A percentile compares a stretch with the other conserved stretches of the same genome.
These are phyloP conservation scores for Fermentozyma sake DNA, from an alignment of 1,139 yeast species.

Conservation along the genomic window DNA sequence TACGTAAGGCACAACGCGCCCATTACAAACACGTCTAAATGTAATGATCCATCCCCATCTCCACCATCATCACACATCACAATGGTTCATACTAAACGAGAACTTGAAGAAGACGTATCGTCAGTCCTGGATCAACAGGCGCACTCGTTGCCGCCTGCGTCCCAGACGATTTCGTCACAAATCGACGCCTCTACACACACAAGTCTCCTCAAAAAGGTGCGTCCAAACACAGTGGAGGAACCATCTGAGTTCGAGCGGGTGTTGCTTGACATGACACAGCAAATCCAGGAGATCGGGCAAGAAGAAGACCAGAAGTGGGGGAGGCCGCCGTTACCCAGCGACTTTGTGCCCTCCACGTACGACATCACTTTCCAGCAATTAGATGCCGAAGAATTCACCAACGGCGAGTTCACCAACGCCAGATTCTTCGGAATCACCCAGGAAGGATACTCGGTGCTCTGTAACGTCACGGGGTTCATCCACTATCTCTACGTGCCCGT, in stretches of 20 bases:
- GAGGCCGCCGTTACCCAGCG: constrained; percentile 50
- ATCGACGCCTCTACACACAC: too few species aligned
- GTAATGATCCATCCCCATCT: too few species aligned
- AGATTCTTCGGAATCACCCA: constrained; percentile 91
- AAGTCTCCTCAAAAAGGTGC: constrained; percentile 30
- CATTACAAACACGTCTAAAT: too few species aligned
- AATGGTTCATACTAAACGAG: too few species aligned
- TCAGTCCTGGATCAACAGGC: too few species aligned
- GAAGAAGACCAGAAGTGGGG: constrained; percentile 58
- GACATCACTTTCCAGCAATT: constrained; percentile 84
- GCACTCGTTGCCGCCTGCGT: constrained; percentile 42
- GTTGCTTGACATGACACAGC: constrained; percentile 53
- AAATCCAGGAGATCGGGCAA: constrained; percentile 22
- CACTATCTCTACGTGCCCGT: constrained; percentile 94
- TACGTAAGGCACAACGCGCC: too few species aligned
- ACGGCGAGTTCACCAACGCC: constrained; percentile 58
- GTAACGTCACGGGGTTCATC: constrained; percentile 82
- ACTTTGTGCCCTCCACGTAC: constrained; percentile 41
- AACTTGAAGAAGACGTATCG: too few species aligned
- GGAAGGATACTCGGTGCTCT: constrained; percentile 81
- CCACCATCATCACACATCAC: too few species aligned
- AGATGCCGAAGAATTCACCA: constrained; percentile 82
- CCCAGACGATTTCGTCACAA: constrained; percentile 26
- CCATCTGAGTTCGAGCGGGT: constrained; percentile 67
- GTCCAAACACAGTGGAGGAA: constrained; percentile 36